These are phyloP conservation scores for Thoreauomyces humboldtii DNA, from an alignment of 192 early-diverging fungal genomes.

Conservation along the genomic window DNA sequence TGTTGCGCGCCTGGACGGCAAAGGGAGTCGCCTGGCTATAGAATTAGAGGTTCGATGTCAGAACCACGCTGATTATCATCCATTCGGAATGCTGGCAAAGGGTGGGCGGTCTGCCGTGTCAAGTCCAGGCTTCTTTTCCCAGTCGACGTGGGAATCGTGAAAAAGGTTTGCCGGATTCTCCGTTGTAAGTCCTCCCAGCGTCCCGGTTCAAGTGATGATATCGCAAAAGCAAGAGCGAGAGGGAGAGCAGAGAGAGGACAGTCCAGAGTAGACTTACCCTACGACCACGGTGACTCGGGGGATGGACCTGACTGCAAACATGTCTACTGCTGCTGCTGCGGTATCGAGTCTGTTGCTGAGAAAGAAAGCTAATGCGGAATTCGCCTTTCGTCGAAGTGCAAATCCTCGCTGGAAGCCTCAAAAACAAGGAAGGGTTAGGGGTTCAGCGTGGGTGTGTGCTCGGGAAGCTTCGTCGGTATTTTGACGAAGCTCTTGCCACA, in stretches of 20 bases:
- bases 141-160: neutral
- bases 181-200: neutral
- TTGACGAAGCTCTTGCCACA: too few relatives aligned
- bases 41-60: neutral
- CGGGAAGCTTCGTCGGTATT: too few relatives aligned
- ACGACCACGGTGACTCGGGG: constrained; percentile 7
- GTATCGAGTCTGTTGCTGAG: too few relatives aligned
- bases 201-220: neutral
- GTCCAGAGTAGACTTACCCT: neutral
- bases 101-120: neutral
- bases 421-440: too few relatives aligned
- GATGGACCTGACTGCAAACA: constrained; percentile 13
- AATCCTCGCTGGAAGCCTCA: too few relatives aligned
- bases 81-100: neutral
- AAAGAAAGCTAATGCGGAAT: too few relatives aligned
- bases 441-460: too few relatives aligned
- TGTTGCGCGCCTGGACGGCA: constrained; percentile 77
- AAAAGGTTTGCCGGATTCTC: neutral
- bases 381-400: too few relatives aligned
- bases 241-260: neutral
- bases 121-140: neutral
- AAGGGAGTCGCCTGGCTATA: constrained; percentile 16
- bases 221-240: neutral
- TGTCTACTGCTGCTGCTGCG: too few relatives aligned
- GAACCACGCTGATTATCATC: neutral